Conservation (phyloP, 2,329 filamentous ascomycete genomes). For the Monilinia vaccinii-corymbosi region DNA sequence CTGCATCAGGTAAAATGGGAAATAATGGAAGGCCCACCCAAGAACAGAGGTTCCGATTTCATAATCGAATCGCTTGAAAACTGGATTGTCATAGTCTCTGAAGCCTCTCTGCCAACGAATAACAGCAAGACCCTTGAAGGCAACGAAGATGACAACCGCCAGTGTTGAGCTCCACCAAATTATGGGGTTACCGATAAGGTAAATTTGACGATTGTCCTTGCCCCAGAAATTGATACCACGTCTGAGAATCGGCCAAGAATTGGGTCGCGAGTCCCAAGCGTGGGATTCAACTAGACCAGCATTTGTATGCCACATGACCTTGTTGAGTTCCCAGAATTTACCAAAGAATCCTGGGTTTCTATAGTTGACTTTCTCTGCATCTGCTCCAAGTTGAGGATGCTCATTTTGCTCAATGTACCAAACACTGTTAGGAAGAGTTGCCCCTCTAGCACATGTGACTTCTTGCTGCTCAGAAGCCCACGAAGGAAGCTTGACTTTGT, state of each 20-base stretch:
- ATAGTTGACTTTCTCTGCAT: conserved; percentile 94
- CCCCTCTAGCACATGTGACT: conserved; percentile 90
- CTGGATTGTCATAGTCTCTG: conserved; percentile 71
- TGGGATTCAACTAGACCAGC: conserved; percentile 93
- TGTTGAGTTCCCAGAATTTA: conserved; percentile 95
- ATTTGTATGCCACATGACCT: conserved; percentile 99
- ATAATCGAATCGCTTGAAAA: conserved; percentile 96
- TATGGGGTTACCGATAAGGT: conserved; percentile 88
- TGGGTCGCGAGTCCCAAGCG: conserved; percentile 92
- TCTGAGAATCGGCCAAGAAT: conserved; percentile 82
- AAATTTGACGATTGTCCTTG: conserved; percentile 86
- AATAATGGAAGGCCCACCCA: conserved; percentile 96
- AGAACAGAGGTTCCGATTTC: conserved; percentile 85
- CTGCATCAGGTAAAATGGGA: conserved; percentile 97
- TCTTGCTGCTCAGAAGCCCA: conserved; percentile 99
- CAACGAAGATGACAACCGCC: conserved; percentile 64
- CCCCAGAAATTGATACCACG: conserved; percentile 99
- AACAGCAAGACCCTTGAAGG: conserved; percentile 81
- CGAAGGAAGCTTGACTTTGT: conserved; percentile 97
- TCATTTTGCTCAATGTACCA: conserved; percentile 94
- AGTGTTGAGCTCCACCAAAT: conserved; percentile 88
- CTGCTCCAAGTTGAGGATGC: conserved; percentile 64
- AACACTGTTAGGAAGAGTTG: conserved; percentile 88
- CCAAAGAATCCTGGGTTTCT: conserved; percentile 88
- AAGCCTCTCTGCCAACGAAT: conserved; percentile 92